Percentiles rank a stretch among this genome's conserved stretches.
Evolutionary conservation across 371 early-diverging fungal genomes (phyloP).

Genomic region (Actinomortierella ambigua): DNA sequence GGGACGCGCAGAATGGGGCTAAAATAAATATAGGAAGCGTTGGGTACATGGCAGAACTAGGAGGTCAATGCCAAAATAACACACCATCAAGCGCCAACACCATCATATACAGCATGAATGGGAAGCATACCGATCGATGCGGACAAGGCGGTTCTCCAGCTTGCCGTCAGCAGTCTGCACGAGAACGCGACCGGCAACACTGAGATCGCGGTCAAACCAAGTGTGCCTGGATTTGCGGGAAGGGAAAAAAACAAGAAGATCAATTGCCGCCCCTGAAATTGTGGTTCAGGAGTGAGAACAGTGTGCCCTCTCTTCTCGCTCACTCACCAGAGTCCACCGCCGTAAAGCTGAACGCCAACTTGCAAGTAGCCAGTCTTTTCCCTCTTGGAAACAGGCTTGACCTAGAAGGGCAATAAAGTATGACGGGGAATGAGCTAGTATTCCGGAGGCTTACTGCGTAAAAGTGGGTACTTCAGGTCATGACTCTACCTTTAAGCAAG

Average conservation of each 20-base stretch:
- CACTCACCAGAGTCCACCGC: constrained; percentile 90
- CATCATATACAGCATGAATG: neutral
- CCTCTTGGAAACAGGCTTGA: constrained; percentile 94
- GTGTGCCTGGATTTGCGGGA: constrained; percentile 74
- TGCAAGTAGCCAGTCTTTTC: constrained; percentile 83
- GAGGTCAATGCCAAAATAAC: no score
- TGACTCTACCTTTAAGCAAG: constrained; percentile 91
- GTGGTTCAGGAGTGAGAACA: no score
- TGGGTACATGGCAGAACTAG: no score
- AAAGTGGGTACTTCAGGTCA: neutral
- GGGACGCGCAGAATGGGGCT: constrained; percentile 92
- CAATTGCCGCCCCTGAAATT: neutral
- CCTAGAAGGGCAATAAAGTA: constrained; percentile 44
- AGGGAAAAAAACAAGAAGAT: neutral
- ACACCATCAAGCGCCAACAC: neutral
- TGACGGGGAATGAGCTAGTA: neutral
- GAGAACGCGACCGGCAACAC: constrained; percentile 95
- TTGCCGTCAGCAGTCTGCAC: constrained; percentile 74
- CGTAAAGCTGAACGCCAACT: constrained; percentile 91
- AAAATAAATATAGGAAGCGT: neutral
- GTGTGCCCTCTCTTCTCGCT: no score
- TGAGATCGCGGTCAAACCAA: constrained; percentile 98
- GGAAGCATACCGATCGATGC: constrained; percentile 64
- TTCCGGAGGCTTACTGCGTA: neutral
- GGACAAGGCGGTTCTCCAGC: constrained; percentile 73